Evolutionary conservation across 169 alveolate species (phyloP).

Genomic region (Eimeria sp.): DNA sequence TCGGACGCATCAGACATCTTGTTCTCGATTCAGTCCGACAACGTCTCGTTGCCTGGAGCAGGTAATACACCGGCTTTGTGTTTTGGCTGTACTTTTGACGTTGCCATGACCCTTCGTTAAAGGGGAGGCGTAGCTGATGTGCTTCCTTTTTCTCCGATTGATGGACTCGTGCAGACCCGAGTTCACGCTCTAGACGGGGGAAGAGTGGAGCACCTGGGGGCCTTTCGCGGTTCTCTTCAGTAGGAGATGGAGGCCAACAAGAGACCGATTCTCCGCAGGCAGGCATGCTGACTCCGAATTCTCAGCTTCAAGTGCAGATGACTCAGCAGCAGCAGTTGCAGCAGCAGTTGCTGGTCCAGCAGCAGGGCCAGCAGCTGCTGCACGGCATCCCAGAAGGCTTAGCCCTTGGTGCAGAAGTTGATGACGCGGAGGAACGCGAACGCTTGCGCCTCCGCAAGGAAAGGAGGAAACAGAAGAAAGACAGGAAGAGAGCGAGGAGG

Average conservation of each 20-base stretch:
- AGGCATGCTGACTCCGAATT: slow-evolving; percentile 13
- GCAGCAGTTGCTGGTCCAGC: slow-evolving; percentile 37
- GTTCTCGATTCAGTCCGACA: slow-evolving; percentile 52
- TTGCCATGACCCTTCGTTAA: neutral
- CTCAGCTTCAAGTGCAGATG: slow-evolving; percentile 48
- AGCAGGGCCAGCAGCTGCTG: slow-evolving; percentile 28
- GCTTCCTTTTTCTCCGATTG: neutral
- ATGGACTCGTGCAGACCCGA: slow-evolving; percentile 24
- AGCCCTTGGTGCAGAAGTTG: neutral
- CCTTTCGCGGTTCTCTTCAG: slow-evolving; percentile 14
- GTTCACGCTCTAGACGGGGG: slow-evolving; percentile 33
- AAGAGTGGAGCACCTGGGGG: slow-evolving; percentile 53
- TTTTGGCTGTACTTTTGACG: too few relatives aligned
- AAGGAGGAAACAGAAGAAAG: slow-evolving; percentile 31
- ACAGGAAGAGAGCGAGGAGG: slow-evolving; percentile 48
- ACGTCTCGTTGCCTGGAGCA: slow-evolving; percentile 27
- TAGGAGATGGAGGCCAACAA: neutral
- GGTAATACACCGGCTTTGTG: neutral
- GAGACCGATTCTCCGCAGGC: slow-evolving; percentile 27
- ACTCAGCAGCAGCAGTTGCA: slow-evolving; percentile 34
- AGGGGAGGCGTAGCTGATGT: neutral
- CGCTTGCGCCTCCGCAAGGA: slow-evolving; percentile 67
- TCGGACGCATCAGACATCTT: slow-evolving; percentile 69
- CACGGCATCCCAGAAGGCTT: slow-evolving; percentile 41
- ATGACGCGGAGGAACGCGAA: slow-evolving; percentile 62